phyloP scores from a whole-genome alignment of 257 asterid genomes.

The Salvia splendens region DNA sequence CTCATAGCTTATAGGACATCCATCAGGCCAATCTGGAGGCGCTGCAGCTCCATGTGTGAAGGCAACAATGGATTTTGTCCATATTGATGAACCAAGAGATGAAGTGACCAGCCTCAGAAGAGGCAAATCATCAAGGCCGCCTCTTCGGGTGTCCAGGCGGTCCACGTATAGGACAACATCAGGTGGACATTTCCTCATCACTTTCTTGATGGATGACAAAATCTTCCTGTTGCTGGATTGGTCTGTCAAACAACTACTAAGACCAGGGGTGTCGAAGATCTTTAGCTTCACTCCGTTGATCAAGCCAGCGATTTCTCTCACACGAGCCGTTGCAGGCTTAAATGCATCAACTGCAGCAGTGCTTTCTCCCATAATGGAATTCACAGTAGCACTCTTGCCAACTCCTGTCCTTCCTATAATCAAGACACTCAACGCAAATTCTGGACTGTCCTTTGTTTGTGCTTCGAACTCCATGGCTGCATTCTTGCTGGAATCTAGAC shows the following conservation, averaged over 20 bases:
- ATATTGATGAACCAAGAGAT: slow-evolving; percentile 69
- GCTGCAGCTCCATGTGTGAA: slow-evolving; percentile 70
- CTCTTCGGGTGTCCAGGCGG: slow-evolving; percentile 56
- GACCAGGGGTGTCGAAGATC: slow-evolving; percentile 89
- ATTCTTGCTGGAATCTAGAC: slow-evolving; percentile 42
- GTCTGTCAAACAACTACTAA: slow-evolving; percentile 51
- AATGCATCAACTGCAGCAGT: slow-evolving; percentile 56
- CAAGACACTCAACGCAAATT: slow-evolving; percentile 50
- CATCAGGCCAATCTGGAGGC: slow-evolving; percentile 69
- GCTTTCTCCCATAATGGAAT: slow-evolving; percentile 68
- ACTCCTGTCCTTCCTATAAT: slow-evolving; percentile 92
- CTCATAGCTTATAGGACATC: slow-evolving; percentile 51
- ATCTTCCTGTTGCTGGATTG: slow-evolving; percentile 51
- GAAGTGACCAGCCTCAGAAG: slow-evolving; percentile 50
- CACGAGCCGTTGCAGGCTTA: slow-evolving; percentile 57
- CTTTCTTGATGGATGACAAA: slow-evolving; percentile 57
- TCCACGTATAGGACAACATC: slow-evolving; percentile 79
- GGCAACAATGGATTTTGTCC: slow-evolving; percentile 58
- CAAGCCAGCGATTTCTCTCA: slow-evolving; percentile 54
- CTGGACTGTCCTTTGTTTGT: slow-evolving; percentile 35
- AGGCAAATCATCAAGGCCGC: slow-evolving; percentile 55
- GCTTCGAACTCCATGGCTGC: slow-evolving; percentile 48
- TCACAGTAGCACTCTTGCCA: slow-evolving; percentile 94
- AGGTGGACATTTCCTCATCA: slow-evolving; percentile 56
- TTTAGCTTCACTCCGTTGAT: slow-evolving; percentile 57